These are phyloP conservation scores for Stachybotrys chartarum DNA, from an alignment of 2,329 filamentous ascomycete genomes.

Conservation along the genomic window DNA sequence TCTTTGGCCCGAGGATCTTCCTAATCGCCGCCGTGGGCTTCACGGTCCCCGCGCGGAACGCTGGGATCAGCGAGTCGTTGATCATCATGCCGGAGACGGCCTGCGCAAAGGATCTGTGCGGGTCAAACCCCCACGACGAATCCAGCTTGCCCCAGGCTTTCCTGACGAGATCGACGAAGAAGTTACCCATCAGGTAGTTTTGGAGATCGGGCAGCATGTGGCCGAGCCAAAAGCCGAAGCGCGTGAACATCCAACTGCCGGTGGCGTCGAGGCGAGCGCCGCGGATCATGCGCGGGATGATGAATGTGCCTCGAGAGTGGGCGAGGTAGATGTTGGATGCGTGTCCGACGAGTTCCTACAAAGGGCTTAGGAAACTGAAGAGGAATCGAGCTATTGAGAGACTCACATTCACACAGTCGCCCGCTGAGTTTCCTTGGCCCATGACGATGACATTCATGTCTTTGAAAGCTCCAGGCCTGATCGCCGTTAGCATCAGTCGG, in stretches of 20 bases:
- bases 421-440: slow-evolving; percentile 18
- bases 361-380: neutral
- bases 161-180: slow-evolving; percentile 14
- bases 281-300: slow-evolving; percentile 11
- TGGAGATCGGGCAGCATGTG: slow-evolving; percentile 10
- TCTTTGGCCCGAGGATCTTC: slow-evolving; percentile 10
- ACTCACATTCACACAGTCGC: slow-evolving; percentile 13
- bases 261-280: slow-evolving; percentile 12
- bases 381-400: neutral
- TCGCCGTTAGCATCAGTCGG: neutral
- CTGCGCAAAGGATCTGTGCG: slow-evolving; percentile 5
- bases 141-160: slow-evolving; percentile 10
- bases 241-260: slow-evolving; percentile 11
- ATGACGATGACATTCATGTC: slow-evolving; percentile 15
- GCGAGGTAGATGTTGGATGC: slow-evolving; percentile 13
- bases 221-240: slow-evolving; percentile 9
- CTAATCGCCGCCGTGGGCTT: slow-evolving; percentile 4
- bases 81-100: slow-evolving; percentile 8
- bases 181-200: slow-evolving; percentile 8
- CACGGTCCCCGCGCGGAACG: slow-evolving; percentile 7
- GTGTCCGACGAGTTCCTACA: slow-evolving; percentile 10
- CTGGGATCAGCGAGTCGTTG: slow-evolving; percentile 11
- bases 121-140: slow-evolving; percentile 9
- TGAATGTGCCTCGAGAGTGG: slow-evolving; percentile 13
- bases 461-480: slow-evolving; percentile 3